Evolutionary conservation across 805 yeast species (phyloP).

Genomic region (Ogataea paradorogensis): DNA sequence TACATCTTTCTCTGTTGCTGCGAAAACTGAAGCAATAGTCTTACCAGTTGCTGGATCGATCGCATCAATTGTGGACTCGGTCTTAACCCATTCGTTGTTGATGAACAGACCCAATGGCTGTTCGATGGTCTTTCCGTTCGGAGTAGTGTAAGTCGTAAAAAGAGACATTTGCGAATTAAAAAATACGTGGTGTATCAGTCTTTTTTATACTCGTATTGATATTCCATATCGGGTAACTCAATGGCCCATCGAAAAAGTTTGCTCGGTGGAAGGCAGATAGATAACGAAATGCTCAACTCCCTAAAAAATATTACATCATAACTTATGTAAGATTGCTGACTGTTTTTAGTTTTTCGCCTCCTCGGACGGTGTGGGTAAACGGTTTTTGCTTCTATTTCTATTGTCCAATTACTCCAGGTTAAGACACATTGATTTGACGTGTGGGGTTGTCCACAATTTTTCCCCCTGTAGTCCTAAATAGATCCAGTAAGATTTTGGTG

Average conservation of each 20-base stretch:
- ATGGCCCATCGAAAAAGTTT: background rate
- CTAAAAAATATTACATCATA: no score
- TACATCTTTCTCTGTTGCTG: slow-evolving; percentile 56
- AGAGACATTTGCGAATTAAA: slow-evolving; percentile 13
- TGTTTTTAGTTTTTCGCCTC: no score
- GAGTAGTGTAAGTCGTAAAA: slow-evolving; percentile 29
- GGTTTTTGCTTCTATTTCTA: no score
- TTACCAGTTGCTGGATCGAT: slow-evolving; percentile 51
- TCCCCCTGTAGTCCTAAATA: no score
- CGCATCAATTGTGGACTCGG: slow-evolving; percentile 25
- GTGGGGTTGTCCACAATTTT: no score
- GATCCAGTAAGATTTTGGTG: no score
- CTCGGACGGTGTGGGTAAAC: no score
- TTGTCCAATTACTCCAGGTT: no score
- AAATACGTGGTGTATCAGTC: background rate
- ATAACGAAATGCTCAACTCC: no score
- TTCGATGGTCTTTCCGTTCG: slow-evolving; percentile 30
- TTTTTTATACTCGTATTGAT: slow-evolving; percentile 1
- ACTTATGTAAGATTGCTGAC: no score
- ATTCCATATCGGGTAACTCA: slow-evolving; percentile 2
- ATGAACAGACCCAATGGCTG: slow-evolving; percentile 55
- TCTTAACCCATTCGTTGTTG: slow-evolving; percentile 48
- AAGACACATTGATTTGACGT: no score
- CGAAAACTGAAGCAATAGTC: slow-evolving; percentile 53
- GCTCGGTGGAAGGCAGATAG: background rate